phyloP scores from a whole-genome alignment of 2,329 filamentous ascomycete species.

The Pseudogymnoascus verrucosus region DNA sequence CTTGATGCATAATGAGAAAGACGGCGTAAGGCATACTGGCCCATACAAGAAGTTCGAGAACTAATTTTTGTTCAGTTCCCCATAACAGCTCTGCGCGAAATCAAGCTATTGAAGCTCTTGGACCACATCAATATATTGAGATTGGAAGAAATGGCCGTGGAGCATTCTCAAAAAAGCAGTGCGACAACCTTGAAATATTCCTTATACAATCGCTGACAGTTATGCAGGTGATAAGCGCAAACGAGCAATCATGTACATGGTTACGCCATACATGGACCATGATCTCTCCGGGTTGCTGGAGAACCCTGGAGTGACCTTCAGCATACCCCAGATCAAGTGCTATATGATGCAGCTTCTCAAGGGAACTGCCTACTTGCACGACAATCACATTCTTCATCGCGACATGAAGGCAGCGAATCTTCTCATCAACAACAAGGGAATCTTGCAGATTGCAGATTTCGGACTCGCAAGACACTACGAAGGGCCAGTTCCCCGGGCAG shows the following conservation, averaged over 20 bases:
- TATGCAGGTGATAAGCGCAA: constrained; percentile 64
- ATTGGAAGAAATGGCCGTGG: constrained; percentile 93
- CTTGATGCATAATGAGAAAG: constrained; percentile 98
- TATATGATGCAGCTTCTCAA: constrained; percentile 92
- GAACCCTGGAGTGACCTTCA: constrained; percentile 83
- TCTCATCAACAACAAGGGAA: constrained; percentile 87
- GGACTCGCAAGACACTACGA: constrained; percentile 91
- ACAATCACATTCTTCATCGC: constrained; percentile 81
- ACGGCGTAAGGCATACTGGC: constrained; percentile 55
- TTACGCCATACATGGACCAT: constrained; percentile 97
- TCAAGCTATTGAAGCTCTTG: constrained; percentile 94
- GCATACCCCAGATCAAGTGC: constrained; percentile 90
- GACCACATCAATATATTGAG: constrained; percentile 81
- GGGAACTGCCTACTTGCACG: constrained; percentile 83
- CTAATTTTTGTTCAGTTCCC: constrained; percentile 55
- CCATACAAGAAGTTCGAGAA: neutral
- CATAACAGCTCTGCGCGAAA: constrained; percentile 95
- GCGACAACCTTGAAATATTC: constrained; percentile 2
- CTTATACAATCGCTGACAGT: constrained; percentile 20
- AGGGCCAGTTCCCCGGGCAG: constrained; percentile 67
- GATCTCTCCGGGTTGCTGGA: constrained; percentile 95
- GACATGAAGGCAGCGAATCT: constrained; percentile 99
- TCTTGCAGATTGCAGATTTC: constrained; percentile 95
- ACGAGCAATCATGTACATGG: constrained; percentile 93
- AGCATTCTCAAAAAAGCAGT: constrained; percentile 44